A percentile compares a stretch with the other conserved stretches of the same genome.
phyloP scores from a whole-genome alignment of 345 rosid species.

The Salix viminalis region DNA sequence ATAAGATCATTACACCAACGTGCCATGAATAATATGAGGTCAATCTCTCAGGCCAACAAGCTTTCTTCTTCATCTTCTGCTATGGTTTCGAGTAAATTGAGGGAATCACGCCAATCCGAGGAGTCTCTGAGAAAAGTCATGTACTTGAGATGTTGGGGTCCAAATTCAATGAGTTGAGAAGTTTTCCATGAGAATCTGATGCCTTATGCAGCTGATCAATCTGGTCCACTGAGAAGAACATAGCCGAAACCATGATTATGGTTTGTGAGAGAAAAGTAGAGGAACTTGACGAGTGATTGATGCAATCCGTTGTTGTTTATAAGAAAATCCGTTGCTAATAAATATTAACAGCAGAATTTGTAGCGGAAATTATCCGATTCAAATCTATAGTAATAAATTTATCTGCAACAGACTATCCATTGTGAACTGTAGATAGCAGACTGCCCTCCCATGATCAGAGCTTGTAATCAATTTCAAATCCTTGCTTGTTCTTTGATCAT shows the following conservation, averaged over 20 bases:
- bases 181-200: neutral
- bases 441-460: too few relatives aligned
- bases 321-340: too few relatives aligned
- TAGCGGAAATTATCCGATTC: too few relatives aligned
- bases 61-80: slow-evolving; percentile 21
- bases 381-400: too few relatives aligned
- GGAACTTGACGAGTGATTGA: neutral
- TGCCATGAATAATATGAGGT: slow-evolving; percentile 23
- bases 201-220: neutral
- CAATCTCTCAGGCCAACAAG: slow-evolving; percentile 19
- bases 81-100: neutral
- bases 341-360: too few relatives aligned
- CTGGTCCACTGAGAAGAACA: neutral
- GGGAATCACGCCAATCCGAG: neutral
- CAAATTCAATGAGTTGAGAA: neutral
- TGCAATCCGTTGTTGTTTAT: neutral
- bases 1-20: slow-evolving; percentile 31
- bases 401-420: too few relatives aligned
- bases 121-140: slow-evolving; percentile 7
- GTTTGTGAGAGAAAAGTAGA: too few relatives aligned
- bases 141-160: slow-evolving; percentile 17
- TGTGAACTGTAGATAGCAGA: too few relatives aligned
- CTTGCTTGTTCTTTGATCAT: neutral
- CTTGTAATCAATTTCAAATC: neutral
- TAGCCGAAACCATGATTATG: too few relatives aligned